phyloP scores from a whole-genome alignment of 2,329 filamentous ascomycete species.

The Cercospora brassicicola region DNA sequence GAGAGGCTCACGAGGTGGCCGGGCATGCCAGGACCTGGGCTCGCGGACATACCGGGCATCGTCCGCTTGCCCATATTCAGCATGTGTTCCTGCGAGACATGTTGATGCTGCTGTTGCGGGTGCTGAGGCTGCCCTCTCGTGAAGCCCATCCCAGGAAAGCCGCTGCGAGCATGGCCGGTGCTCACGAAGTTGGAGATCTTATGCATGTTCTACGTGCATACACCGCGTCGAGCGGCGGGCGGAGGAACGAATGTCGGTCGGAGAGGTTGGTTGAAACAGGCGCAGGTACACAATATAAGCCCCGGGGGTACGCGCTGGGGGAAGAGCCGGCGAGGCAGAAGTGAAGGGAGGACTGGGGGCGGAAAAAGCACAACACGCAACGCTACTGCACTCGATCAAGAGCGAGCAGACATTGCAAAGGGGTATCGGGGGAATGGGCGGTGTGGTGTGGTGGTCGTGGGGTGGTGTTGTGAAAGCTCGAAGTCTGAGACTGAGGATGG shows the following conservation, averaged over 20 bases:
- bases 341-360: conserved; percentile 19
- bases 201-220: conserved; percentile 53
- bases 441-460: conserved; percentile 20
- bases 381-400: conserved; percentile 26
- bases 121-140: conserved; percentile 59
- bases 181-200: conserved; percentile 63
- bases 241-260: conserved; percentile 16
- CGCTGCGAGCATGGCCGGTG: conserved; percentile 64
- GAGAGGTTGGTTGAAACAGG: conserved; percentile 7
- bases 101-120: conserved; percentile 31
- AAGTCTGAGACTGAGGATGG: conserved; percentile 5
- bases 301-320: background rate
- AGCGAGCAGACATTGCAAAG: conserved; percentile 26
- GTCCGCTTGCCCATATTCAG: conserved; percentile 53
- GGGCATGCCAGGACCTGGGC: conserved; percentile 62
- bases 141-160: conserved; percentile 62
- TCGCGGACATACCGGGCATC: conserved; percentile 48
- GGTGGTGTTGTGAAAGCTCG: conserved; percentile 5
- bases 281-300: conserved; percentile 10
- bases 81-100: conserved; percentile 18
- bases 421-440: conserved; percentile 8
- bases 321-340: conserved; percentile 9
- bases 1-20: conserved; percentile 84
- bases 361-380: conserved; percentile 19
- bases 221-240: conserved; percentile 21